Conservation (phyloP, 768 basidiomycete species). For the Ramaria rubella region DNA sequence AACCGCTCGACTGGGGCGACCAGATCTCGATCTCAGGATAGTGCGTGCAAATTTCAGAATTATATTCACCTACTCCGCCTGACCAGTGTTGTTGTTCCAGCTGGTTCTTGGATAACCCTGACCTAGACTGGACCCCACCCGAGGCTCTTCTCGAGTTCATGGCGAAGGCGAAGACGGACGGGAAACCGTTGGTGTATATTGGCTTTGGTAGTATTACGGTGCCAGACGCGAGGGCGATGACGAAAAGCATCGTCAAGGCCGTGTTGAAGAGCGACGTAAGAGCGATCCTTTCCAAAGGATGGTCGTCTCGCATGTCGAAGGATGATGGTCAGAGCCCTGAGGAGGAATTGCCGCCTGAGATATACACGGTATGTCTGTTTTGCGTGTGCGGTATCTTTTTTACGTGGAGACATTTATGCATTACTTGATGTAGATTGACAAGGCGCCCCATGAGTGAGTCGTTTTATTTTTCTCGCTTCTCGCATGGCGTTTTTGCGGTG, state of each 20-base stretch:
- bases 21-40: constrained; percentile 51
- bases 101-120: constrained; percentile 63
- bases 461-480: not conserved
- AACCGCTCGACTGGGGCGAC: constrained; percentile 66
- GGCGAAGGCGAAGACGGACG: constrained; percentile 44
- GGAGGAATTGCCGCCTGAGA: constrained; percentile 44
- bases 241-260: constrained; percentile 50
- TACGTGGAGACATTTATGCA: not conserved
- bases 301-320: constrained; percentile 52
- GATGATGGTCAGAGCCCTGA: constrained; percentile 28
- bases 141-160: constrained; percentile 47
- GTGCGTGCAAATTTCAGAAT: constrained; percentile 25
- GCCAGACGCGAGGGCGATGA: constrained; percentile 48
- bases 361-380: constrained; percentile 33
- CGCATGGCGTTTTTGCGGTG: not conserved
- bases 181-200: constrained; percentile 61
- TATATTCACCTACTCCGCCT: not conserved
- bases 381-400: not conserved
- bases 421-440: constrained; percentile 38
- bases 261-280: constrained; percentile 57
- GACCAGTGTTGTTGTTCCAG: constrained; percentile 23
- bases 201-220: constrained; percentile 68
- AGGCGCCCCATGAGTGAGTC: constrained; percentile 54
- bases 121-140: constrained; percentile 51
- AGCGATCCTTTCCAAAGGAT: constrained; percentile 63